These are phyloP conservation scores for Pulveroboletus ravenelii DNA, from an alignment of 768 basidiomycete genomes.

Conservation along the genomic window DNA sequence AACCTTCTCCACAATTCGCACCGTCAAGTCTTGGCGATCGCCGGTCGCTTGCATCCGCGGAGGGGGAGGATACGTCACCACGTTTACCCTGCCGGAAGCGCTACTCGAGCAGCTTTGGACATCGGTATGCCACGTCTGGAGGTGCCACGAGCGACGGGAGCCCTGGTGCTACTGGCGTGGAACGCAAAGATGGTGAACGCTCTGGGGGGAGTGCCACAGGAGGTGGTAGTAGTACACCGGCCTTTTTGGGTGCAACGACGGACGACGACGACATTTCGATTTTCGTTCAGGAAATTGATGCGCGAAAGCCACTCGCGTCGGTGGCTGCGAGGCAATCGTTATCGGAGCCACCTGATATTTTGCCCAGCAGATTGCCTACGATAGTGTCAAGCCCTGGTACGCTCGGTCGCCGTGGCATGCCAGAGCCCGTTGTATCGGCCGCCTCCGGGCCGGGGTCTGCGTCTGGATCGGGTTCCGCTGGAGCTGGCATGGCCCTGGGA, in stretches of 20 bases:
- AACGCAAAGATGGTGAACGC: slow-evolving; percentile 22
- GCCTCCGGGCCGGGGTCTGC: slow-evolving; percentile 1
- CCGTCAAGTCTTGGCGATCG: slow-evolving; percentile 41
- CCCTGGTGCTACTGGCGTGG: slow-evolving; percentile 10
- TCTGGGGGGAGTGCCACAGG: slow-evolving; percentile 20
- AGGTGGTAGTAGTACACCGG: slow-evolving; percentile 24
- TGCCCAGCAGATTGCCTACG: background rate
- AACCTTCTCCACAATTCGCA: slow-evolving; percentile 38
- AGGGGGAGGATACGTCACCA: slow-evolving; percentile 32
- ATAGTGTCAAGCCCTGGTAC: slow-evolving; percentile 7
- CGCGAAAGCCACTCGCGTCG: slow-evolving; percentile 53
- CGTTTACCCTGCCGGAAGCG: slow-evolving; percentile 43
- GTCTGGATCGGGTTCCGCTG: background rate
- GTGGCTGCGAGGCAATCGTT: slow-evolving; percentile 14
- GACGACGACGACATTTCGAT: slow-evolving; percentile 77
- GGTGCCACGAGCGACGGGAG: slow-evolving; percentile 39
- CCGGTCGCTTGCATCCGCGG: slow-evolving; percentile 35
- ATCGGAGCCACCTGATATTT: background rate
- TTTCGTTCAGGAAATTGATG: slow-evolving; percentile 75
- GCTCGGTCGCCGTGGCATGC: background rate
- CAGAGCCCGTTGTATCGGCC: background rate
- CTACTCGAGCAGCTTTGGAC: slow-evolving; percentile 76
- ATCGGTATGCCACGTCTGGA: slow-evolving; percentile 51
- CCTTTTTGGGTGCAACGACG: slow-evolving; percentile 44
- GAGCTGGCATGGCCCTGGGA: slow-evolving; percentile 2